Evolutionary conservation across 345 rosid genomes (phyloP), one percentile per base, ranked within the genome.

Genomic region (Salix brachista): DNA sequence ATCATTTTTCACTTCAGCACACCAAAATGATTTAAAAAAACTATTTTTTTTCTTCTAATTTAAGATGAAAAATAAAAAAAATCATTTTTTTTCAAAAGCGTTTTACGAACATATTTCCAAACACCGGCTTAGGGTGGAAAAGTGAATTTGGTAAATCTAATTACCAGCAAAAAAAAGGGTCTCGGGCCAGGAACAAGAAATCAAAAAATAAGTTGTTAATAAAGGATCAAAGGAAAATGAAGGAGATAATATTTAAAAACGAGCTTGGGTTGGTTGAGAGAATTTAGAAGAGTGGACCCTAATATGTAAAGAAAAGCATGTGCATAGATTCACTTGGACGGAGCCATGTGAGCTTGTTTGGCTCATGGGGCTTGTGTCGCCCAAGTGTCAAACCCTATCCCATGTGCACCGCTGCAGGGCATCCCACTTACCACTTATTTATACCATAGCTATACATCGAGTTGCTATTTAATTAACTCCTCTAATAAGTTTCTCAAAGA

Each of bases 371-470:
- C 56, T 58, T 62, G 50, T 83, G 88, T 87, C 85, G 50, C 85
- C 84, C 82, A 34, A 70, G 67, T 70, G 79, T 72, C 82, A 21
- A 82, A 79, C 85, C 85, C 86, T 73, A 65, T 77, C 75, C 88
- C 90, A 84, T 85, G 88, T 87, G 88, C 85, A 78, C 81, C 85
- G 87, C 80, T 84, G 82, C 81, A 69, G 86, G 80, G 85, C 78
- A 77, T 79, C 84, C 86, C 87, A 75, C 85, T 82, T 26, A 67
- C 74, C 74, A 76, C 26, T 3, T 64, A 52, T 19, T 39, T 44
- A 30, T 26, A 7, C 11, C 19, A 8, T 1, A 2, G 1, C 2
- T 34, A 28, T 1, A 25, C 30, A 23, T 23, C 6, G 18, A 16
- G 32, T 14, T 54, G n/a, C 11, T 54, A 56, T 8, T 56, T 9